Base-by-base conservation (phyloP, 1,284 basidiomycete genomes). In the Pyrrhoderma noxium region DNA sequence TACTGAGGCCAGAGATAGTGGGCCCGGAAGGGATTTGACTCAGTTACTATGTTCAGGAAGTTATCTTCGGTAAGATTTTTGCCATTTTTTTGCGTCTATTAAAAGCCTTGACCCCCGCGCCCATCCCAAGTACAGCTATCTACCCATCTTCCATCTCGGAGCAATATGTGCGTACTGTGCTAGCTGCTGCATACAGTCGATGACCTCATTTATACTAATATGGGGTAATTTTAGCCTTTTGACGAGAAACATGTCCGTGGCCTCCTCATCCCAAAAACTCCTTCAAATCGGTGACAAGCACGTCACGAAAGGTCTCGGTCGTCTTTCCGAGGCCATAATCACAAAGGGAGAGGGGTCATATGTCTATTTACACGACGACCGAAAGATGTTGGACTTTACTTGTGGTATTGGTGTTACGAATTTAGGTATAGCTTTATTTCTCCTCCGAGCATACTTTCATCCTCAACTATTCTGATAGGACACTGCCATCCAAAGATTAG, bases 401-500 rank as follows among this genome's bases (percentile, higher is more conserved):
- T 80, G 78, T 61, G 92, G 92, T 21, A 94, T 93, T 60, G 89
- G 85, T 36, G 85, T 93, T 1, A 89, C 86, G 0, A 82, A 78
- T 62, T 72, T 92, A 25, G 87, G 86, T 87, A 47, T 54, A 73
- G 37, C 9, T 18, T 50, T 34, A 22, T 25, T 58, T 52, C 53
- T 44, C 35, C 49, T 45, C 57, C n/a, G 8, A 18, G 22, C 44
- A 16, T 35, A n/a, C 23, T 16, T 51, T n/a, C 25, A 23, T 40
- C 35, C 39, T 45, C 16, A 48, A 58, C 57, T 11, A 27, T 42
- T 16, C 38, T 3, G 2, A 44, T 37, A 89, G 91, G 92, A 9
- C 90, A 93, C 63, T 92, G 85, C 61, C 89, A 95, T 66, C 90
- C 90, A 0, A 82, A 79, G 62, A 80, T 95, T 57, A 91, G 88